phyloP scores from a whole-genome alignment of 2,329 filamentous ascomycete species.

The Elsinoe arachidis region DNA sequence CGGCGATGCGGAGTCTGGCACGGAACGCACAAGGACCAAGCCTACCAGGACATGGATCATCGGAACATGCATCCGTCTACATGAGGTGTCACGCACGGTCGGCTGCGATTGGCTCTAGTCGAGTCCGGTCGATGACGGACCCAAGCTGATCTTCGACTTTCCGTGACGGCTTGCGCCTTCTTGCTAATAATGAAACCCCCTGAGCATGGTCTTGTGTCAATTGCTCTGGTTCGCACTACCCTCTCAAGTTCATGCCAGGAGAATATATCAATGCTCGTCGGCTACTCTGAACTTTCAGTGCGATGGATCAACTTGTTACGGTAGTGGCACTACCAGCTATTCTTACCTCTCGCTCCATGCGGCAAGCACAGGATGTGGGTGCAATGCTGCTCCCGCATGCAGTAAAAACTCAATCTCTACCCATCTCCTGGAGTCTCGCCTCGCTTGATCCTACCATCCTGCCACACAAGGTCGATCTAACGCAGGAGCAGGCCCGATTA shows the following conservation, averaged over 20 bases:
- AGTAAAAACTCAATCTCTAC: neutral
- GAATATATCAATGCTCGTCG: neutral
- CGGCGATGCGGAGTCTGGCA: neutral
- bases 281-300: neutral
- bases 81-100: neutral
- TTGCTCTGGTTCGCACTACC: neutral
- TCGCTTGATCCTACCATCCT: neutral
- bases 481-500: neutral
- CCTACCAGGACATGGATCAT: neutral
- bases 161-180: neutral
- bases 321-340: neutral
- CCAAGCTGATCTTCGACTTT: neutral
- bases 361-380: constrained; percentile 4
- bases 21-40: neutral
- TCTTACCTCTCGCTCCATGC: neutral
- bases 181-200: neutral
- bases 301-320: no score
- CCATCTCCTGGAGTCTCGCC: neutral
- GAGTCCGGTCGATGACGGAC: neutral
- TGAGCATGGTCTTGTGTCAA: neutral
- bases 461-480: neutral
- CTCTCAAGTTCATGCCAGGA: neutral
- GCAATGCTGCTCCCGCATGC: neutral
- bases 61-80: constrained; percentile 6
- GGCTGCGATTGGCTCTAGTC: neutral